These are phyloP conservation scores for Aspergillus haitiensis DNA, from an alignment of 495 filamentous ascomycete species.

Conservation along the genomic window DNA sequence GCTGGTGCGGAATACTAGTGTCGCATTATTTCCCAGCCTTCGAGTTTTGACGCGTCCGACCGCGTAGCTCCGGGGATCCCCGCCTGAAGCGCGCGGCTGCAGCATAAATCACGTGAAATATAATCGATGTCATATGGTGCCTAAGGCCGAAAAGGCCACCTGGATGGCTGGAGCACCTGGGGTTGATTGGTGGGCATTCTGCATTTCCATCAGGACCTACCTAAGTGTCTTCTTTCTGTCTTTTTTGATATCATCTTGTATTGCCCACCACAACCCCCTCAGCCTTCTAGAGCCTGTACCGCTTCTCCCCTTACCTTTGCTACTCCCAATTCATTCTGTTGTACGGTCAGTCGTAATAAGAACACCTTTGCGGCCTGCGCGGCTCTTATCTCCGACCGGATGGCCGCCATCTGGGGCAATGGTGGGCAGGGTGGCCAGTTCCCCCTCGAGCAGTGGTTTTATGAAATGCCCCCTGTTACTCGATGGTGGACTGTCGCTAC, in stretches of 20 bases:
- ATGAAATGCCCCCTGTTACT: conserved; percentile 94
- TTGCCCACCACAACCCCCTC: not conserved
- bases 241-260: not conserved
- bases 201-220: not conserved
- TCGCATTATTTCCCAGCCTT: conserved; percentile 14
- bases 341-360: not conserved
- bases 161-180: conserved; percentile 14
- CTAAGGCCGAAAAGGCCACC: conserved; percentile 26
- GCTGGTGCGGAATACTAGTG: not conserved
- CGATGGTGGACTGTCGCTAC: conserved; percentile 95
- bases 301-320: not conserved
- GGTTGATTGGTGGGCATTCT: conserved; percentile 1
- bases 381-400: conserved; percentile 25
- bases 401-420: conserved; percentile 51
- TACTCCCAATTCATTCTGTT: not conserved
- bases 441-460: conserved; percentile 95
- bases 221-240: conserved; percentile 1
- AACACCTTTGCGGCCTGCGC: conserved; percentile 9
- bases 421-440: conserved; percentile 64
- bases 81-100: conserved; percentile 19
- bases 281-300: not conserved
- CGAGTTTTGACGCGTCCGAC: conserved; percentile 22
- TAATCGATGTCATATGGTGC: not conserved
- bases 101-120: conserved; percentile 14
- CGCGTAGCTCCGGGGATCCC: not conserved